These are phyloP conservation scores for Teratosphaeria viscida DNA, from an alignment of 2,329 filamentous ascomycete species.

Conservation along the genomic window DNA sequence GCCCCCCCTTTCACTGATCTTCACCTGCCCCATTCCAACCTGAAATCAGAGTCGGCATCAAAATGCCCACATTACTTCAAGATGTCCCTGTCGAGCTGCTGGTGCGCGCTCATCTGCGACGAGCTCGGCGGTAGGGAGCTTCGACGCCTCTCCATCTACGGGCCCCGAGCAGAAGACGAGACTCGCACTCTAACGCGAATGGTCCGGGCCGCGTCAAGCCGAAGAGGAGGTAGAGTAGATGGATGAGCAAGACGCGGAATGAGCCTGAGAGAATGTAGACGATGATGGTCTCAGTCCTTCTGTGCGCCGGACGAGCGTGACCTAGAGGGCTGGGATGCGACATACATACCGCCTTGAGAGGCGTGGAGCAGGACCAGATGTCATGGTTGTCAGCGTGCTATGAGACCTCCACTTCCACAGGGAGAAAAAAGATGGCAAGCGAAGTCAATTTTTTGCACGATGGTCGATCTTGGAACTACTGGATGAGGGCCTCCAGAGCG, in stretches of 20 bases:
- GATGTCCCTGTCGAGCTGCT: constrained; percentile 11
- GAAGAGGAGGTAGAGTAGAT: neutral
- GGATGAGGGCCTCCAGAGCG: neutral
- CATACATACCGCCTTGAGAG: too few species aligned
- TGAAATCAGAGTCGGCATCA: neutral
- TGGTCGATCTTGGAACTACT: neutral
- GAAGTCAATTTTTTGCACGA: neutral
- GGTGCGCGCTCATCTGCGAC: constrained; percentile 8
- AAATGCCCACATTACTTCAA: constrained; percentile 8
- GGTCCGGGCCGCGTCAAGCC: constrained; percentile 4
- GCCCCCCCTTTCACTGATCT: neutral
- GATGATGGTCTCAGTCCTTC: neutral
- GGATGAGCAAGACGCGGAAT: neutral
- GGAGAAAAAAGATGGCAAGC: neutral
- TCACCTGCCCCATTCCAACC: neutral
- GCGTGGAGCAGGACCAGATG: too few species aligned
- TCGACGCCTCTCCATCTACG: constrained; percentile 4
- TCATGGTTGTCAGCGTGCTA: neutral
- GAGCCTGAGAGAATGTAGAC: neutral
- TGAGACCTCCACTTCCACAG: neutral
- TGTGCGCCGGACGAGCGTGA: too few species aligned
- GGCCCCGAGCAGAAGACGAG: neutral
- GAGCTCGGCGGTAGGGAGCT: constrained; percentile 13
- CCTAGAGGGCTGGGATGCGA: too few species aligned
- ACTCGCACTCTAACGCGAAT: constrained; percentile 7